Evolutionary conservation across 139 green algal species (phyloP).

Genomic region (Chlorella vulgaris): DNA sequence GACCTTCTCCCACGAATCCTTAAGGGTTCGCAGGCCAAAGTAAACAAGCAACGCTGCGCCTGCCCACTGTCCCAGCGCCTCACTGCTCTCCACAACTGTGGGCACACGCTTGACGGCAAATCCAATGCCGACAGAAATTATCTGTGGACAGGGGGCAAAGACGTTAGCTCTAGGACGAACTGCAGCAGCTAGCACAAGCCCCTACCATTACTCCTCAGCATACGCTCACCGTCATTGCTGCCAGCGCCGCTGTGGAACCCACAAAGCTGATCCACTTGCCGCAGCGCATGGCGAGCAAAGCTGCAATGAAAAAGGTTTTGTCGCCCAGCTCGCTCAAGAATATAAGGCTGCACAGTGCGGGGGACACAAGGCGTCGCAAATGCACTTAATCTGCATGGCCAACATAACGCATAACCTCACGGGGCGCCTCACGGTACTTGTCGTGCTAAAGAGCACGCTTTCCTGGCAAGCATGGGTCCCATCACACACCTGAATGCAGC

Average conservation of each 20-base stretch:
- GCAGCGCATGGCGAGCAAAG: conserved; percentile 91
- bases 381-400: too few relatives aligned
- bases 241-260: conserved; percentile 68
- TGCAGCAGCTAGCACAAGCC: background rate
- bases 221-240: conserved; percentile 67
- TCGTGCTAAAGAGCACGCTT: background rate
- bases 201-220: too few relatives aligned
- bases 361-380: too few relatives aligned
- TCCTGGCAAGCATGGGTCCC: too few relatives aligned
- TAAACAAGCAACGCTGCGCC: conserved; percentile 88
- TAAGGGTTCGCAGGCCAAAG: conserved; percentile 88
- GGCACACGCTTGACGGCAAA: conserved; percentile 79
- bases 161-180: background rate
- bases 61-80: conserved; percentile 84
- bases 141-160: conserved; percentile 57
- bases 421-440: background rate
- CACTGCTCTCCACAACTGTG: conserved; percentile 73
- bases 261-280: conserved; percentile 68
- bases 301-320: conserved; percentile 99
- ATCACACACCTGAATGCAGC: conserved; percentile 84
- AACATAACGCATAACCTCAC: background rate
- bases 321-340: conserved; percentile 97
- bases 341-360: conserved; percentile 70
- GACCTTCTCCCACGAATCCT: conserved; percentile 68
- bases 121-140: conserved; percentile 94